Percentiles rank a stretch among this genome's conserved stretches.
Conservation (phyloP, 352 stramenopile genomes). For the Globisporangium radiosum region DNA sequence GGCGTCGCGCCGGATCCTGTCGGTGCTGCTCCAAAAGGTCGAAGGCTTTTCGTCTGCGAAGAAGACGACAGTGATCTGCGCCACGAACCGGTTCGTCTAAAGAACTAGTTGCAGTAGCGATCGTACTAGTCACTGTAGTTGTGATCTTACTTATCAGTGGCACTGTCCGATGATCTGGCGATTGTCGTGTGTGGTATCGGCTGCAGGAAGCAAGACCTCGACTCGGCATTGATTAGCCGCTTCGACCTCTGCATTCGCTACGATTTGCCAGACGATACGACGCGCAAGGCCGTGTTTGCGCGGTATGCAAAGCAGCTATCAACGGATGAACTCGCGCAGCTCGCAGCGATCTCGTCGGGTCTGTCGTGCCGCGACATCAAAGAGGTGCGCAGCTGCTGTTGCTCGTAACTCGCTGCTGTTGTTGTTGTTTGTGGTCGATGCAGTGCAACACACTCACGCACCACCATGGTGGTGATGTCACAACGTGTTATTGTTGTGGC, state of each 20-base stretch:
- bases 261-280: conserved; percentile 80
- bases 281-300: conserved; percentile 82
- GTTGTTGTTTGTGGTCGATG: not conserved
- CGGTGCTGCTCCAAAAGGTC: conserved; percentile 88
- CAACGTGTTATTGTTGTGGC: not conserved
- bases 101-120: no score
- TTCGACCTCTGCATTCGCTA: conserved; percentile 93
- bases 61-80: conserved; percentile 90
- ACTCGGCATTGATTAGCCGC: conserved; percentile 88
- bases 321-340: conserved; percentile 56
- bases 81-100: conserved; percentile 74
- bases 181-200: not conserved
- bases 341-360: conserved; percentile 74
- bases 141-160: no score
- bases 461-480: not conserved
- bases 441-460: no score
- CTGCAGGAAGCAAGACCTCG: conserved; percentile 88
- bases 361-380: conserved; percentile 93
- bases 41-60: conserved; percentile 91
- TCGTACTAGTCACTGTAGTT: no score
- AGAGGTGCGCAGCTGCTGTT: conserved; percentile 44
- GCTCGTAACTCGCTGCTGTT: not conserved
- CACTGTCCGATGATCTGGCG: not conserved
- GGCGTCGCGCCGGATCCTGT: conserved; percentile 88
- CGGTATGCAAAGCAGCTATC: conserved; percentile 89